Percentiles rank a stretch among this genome's conserved stretches.
Conservation (phyloP, 306 rosid genomes). For the Hippophae tibetana region DNA sequence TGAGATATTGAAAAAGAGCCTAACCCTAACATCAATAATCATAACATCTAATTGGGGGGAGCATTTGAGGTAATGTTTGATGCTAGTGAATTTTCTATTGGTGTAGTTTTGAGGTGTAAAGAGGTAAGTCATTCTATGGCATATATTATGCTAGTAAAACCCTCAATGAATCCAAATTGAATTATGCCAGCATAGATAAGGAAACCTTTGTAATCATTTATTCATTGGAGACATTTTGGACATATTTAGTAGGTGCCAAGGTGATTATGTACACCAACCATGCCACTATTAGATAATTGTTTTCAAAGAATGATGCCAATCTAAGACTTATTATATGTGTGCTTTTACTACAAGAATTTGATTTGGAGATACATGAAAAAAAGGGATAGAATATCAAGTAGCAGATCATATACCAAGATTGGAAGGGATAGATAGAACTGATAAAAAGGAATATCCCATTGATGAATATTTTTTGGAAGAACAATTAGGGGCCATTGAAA, state of each 20-base stretch:
- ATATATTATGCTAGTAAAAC: not conserved
- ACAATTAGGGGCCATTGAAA: no score
- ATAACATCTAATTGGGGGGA: not conserved
- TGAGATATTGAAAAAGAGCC: not conserved
- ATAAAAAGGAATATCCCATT: no score
- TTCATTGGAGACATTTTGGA: not conserved
- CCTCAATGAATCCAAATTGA: no score
- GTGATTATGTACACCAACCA: not conserved
- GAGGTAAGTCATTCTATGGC: not conserved
- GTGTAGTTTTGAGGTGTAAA: not conserved
- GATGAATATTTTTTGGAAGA: no score
- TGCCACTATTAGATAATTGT: not conserved
- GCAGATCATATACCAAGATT: no score
- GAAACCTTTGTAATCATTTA: not conserved
- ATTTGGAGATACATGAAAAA: no score
- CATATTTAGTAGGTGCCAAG: not conserved
- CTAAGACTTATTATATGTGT: not conserved
- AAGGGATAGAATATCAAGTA: not conserved
- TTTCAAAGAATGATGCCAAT: not conserved
- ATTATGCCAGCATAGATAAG: no score
- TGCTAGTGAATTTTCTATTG: not conserved
- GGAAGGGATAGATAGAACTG: no score
- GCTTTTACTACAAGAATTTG: no score
- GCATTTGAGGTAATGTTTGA: not conserved
- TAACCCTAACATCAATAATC: no score